These are phyloP conservation scores for Neurospora crassa DNA, from an alignment of 2,329 filamentous ascomycete genomes.

Conservation along the genomic window DNA sequence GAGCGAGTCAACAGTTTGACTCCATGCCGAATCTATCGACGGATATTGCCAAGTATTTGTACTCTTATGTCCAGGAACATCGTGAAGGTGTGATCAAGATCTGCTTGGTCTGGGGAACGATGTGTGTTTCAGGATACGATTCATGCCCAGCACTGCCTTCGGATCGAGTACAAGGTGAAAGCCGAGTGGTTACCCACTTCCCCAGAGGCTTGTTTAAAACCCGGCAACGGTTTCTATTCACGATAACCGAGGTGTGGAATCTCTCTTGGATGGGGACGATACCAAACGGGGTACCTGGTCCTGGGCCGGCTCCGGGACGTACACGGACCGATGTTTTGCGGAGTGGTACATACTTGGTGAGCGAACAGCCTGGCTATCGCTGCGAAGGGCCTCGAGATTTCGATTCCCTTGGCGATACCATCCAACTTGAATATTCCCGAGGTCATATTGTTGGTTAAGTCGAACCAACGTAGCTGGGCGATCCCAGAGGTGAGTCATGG, in stretches of 20 bases:
- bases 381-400: too few species aligned
- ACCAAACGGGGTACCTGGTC: neutral
- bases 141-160: conserved; percentile 2
- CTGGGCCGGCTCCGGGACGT: too few species aligned
- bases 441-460: too few species aligned
- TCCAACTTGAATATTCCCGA: too few species aligned
- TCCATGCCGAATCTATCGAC: neutral
- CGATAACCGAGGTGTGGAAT: neutral
- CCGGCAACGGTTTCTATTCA: neutral
- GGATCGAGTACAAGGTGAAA: neutral
- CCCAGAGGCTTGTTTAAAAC: neutral
- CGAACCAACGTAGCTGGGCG: too few species aligned
- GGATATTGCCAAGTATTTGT: conserved; percentile 18
- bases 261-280: neutral
- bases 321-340: too few species aligned
- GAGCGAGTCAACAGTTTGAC: neutral
- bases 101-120: conserved; percentile 14
- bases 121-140: conserved; percentile 17
- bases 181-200: neutral
- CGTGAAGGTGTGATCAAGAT: conserved; percentile 11
- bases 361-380: too few species aligned
- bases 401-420: too few species aligned
- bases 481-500: neutral
- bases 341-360: too few species aligned
- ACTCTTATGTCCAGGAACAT: conserved; percentile 9